phyloP scores from a whole-genome alignment of 2,329 filamentous ascomycete species.

The Myriosclerotinia duriaeana region DNA sequence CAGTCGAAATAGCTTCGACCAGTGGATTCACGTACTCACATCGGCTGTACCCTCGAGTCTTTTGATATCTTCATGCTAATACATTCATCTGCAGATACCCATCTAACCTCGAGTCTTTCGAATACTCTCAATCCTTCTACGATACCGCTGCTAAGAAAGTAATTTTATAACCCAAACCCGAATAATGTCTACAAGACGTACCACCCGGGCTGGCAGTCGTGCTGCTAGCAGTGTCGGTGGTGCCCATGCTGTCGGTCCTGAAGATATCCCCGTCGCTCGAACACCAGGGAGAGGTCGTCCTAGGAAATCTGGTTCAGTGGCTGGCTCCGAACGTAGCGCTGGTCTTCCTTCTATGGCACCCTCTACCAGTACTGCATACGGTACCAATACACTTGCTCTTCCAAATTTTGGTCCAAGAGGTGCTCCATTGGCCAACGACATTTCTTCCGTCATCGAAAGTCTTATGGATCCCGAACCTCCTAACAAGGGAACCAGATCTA shows the following conservation, averaged over 20 bases:
- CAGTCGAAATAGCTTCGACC: neutral
- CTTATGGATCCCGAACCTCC: conserved; percentile 29
- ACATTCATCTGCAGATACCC: conserved; percentile 9
- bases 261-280: conserved; percentile 28
- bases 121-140: neutral
- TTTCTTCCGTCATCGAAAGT: conserved; percentile 28
- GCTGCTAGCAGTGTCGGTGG: conserved; percentile 30
- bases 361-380: conserved; percentile 36
- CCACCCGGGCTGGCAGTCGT: conserved; percentile 33
- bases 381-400: conserved; percentile 32
- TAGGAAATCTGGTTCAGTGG: conserved; percentile 13
- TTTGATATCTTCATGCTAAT: neutral
- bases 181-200: conserved; percentile 36
- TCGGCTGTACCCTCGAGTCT: neutral
- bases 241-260: conserved; percentile 28
- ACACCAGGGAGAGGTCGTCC: conserved; percentile 25
- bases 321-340: conserved; percentile 12
- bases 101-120: conserved; percentile 3
- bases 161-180: neutral
- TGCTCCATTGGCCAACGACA: conserved; percentile 26
- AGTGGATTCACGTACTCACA: neutral
- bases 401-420: conserved; percentile 24
- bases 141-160: neutral
- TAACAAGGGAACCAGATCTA: neutral
- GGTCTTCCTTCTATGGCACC: conserved; percentile 31